These are phyloP conservation scores for Draba incana DNA, from an alignment of 345 rosid genomes.

Conservation along the genomic window DNA sequence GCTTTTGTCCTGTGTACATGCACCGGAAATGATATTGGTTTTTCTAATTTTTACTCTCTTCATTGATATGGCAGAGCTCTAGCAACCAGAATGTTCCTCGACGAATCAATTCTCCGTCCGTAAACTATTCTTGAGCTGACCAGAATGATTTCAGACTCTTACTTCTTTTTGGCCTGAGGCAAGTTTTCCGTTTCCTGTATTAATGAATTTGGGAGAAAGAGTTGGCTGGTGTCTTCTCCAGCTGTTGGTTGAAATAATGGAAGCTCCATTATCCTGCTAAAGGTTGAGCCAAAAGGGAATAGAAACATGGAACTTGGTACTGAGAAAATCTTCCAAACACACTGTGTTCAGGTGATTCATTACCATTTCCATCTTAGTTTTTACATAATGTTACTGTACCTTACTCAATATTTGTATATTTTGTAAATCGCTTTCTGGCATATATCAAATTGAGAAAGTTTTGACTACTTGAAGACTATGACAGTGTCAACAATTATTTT, in stretches of 20 bases:
- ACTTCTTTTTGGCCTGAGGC: background rate
- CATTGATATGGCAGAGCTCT: conserved; percentile 40
- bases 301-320: conserved; percentile 18
- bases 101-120: conserved; percentile 6
- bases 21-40: background rate
- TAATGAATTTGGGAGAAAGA: background rate
- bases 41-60: background rate
- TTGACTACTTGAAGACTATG: conserved; percentile 25
- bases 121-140: conserved; percentile 11
- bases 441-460: conserved; percentile 15
- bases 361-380: conserved; percentile 6
- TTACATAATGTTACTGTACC: conserved; percentile 28
- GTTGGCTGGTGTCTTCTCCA: conserved; percentile 18
- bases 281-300: conserved; percentile 8
- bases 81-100: conserved; percentile 42
- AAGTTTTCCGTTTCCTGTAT: background rate
- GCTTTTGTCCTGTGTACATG: conserved; percentile 10
- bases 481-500: conserved; percentile 1
- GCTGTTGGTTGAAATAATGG: conserved; percentile 11
- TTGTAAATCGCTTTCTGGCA: conserved; percentile 18
- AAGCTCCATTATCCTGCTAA: conserved; percentile 5
- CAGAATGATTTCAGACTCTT: conserved; percentile 11
- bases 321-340: conserved; percentile 13
- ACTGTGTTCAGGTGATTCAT: conserved; percentile 35
- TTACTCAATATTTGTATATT: conserved; percentile 6